Base-by-base conservation (phyloP, 179 eudicot species). In the Actinidia arguta region DNA sequence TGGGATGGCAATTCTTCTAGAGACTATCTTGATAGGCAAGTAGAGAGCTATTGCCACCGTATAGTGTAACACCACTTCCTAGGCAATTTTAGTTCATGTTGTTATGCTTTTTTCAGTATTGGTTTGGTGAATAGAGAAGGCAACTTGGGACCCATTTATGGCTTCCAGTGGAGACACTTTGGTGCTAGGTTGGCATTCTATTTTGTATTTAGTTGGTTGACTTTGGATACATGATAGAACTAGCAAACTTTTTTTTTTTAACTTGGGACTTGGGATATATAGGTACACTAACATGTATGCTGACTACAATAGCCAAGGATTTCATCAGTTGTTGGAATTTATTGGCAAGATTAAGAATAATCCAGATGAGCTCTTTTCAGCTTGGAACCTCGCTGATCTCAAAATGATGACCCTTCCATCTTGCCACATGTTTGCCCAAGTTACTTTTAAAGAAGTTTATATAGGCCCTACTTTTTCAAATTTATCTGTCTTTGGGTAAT, bases 1-100 rank as follows among this genome's bases (percentile, higher is more conserved):
- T 95, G 98, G 99, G 98, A 92, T 85, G 98, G 93, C 83, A 95
- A 95, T 89, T 98, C 97, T 46, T 95, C 99, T 44, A 91, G 98
- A 89, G 92, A 87, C 76, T 93, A 90, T 83, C 97, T 96, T 85
- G 98, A 96, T 88, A 92, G 94, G 98, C 85, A 82, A 83, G 83
- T 84, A 17, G 50, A 79, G 66, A 24, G 42, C 24, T 70, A 42
- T 7, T 51, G 62, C 27, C 68, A 17, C 42, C 18, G 4, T 47
- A 20, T 51, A 3, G 9, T 24, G 17, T 52, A 73, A 51, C 67
- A 18, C 39, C n/a, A n/a, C 62, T 46, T 73, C 36, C 11, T 71
- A 17, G 36, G 42, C 81, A 68, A 55, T 17, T 56, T 46, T 63
- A 36, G 3, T 69, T 59, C 36, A 59, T 47, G 63, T 16, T 69